Percentiles rank a stretch among this genome's conserved stretches.
phyloP scores from a whole-genome alignment of 306 rosid genomes.

The Biancaea sappan region DNA sequence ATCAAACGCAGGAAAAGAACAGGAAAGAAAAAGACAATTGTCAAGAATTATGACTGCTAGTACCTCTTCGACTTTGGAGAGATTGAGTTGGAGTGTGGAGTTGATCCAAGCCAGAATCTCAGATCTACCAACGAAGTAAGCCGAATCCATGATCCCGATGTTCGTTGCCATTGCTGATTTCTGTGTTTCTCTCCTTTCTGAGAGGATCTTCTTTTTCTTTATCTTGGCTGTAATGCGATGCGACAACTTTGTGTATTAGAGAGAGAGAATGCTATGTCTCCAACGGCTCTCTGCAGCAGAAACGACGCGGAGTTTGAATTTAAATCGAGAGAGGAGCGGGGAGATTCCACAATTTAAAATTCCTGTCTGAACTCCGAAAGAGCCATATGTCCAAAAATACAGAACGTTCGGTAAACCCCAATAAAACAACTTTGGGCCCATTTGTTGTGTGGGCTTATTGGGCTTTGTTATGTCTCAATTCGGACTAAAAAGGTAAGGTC shows the following conservation, averaged over 20 bases:
- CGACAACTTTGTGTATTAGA: not conserved
- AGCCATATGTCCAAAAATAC: not conserved
- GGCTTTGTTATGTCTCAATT: not conserved
- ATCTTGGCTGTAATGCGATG: not conserved
- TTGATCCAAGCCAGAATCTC: conserved; percentile 93
- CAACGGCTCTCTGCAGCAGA: not conserved
- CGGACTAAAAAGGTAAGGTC: no score
- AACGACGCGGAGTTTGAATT: not conserved
- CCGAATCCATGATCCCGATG: conserved; percentile 91
- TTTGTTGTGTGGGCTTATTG: not conserved
- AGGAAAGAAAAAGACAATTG: not conserved
- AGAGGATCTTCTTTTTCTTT: not conserved
- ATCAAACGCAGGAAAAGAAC: not conserved
- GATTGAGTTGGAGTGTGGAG: conserved; percentile 82
- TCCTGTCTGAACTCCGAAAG: not conserved
- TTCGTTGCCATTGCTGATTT: conserved; percentile 66
- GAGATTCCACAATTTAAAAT: not conserved
- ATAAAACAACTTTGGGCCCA: not conserved
- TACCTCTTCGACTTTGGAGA: conserved; percentile 83
- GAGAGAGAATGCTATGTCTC: not conserved
- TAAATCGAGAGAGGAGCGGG: conserved; percentile 23
- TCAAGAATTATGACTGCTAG: not conserved
- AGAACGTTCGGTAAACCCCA: not conserved
- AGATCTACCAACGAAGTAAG: conserved; percentile 94
- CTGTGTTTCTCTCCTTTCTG: not conserved